These are phyloP conservation scores for Fusarium decemcellulare DNA, from an alignment of 2,329 filamentous ascomycete genomes.

Conservation along the genomic window DNA sequence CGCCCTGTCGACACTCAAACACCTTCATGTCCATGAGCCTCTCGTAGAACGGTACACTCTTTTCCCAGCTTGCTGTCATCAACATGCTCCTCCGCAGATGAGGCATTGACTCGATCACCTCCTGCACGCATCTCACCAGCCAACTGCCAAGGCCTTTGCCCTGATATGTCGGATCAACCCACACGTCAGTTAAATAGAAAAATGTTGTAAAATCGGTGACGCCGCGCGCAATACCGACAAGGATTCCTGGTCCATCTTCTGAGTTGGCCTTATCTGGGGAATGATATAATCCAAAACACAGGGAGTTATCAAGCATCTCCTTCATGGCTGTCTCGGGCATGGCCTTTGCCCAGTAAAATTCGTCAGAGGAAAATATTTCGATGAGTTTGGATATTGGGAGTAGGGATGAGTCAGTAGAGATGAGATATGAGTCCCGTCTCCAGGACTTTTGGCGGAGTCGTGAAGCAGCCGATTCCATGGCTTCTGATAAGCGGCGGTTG, in stretches of 20 bases:
- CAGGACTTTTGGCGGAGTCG: slow-evolving; percentile 45
- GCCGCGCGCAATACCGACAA: slow-evolving; percentile 59
- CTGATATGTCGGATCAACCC: slow-evolving; percentile 68
- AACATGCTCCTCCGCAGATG: slow-evolving; percentile 68
- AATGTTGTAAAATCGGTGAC: slow-evolving; percentile 77
- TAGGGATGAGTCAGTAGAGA: slow-evolving; percentile 68
- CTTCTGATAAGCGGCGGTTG: slow-evolving; percentile 45
- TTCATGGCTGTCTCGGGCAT: slow-evolving; percentile 60
- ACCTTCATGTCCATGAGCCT: slow-evolving; percentile 50
- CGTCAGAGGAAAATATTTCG: slow-evolving; percentile 62
- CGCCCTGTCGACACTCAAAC: slow-evolving; percentile 33
- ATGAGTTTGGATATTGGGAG: slow-evolving; percentile 65
- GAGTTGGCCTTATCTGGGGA: neutral
- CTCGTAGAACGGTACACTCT: slow-evolving; percentile 53
- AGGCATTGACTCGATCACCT: slow-evolving; percentile 66
- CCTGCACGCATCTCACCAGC: slow-evolving; percentile 70
- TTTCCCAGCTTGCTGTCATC: slow-evolving; percentile 55
- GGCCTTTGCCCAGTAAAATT: slow-evolving; percentile 69
- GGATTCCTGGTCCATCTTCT: fast-evolving
- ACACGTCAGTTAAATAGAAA: slow-evolving; percentile 75
- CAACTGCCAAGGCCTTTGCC: slow-evolving; percentile 72
- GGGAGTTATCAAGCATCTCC: slow-evolving; percentile 64
- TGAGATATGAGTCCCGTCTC: slow-evolving; percentile 62
- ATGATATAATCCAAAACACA: slow-evolving; percentile 70
- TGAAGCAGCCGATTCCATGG: slow-evolving; percentile 8